Conservation (phyloP, 805 yeast genomes). For the Spencermartinsiella europaea region DNA sequence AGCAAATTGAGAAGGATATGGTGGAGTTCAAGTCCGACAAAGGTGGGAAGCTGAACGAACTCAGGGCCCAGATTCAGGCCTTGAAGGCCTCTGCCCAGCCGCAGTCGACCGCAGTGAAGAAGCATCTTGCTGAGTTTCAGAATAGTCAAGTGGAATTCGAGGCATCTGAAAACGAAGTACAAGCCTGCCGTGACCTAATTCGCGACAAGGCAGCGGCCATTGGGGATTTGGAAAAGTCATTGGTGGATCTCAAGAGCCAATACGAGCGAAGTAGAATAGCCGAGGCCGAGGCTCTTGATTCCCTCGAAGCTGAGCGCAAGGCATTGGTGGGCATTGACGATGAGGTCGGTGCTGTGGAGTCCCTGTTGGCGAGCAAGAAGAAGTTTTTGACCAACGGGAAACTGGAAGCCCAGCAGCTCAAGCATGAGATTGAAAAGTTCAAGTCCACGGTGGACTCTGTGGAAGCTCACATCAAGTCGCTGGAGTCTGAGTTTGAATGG, state of each 20-base stretch:
- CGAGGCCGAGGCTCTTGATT: conserved; percentile 27
- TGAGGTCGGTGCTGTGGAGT: conserved; percentile 54
- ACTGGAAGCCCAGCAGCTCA: conserved; percentile 24
- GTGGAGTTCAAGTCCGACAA: conserved; percentile 75
- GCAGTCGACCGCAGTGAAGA: conserved; percentile 39
- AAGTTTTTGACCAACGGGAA: conserved; percentile 25
- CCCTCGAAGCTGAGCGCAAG: conserved; percentile 49
- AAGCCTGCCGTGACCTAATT: conserved; percentile 40
- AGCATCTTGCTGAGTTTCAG: conserved; percentile 52
- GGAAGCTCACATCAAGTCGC: conserved; percentile 36
- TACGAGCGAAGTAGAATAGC: conserved; percentile 28
- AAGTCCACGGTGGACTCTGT: conserved; percentile 15
- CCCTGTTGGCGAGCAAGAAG: conserved; percentile 21
- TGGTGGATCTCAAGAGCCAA: conserved; percentile 29
- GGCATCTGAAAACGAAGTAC: conserved; percentile 55
- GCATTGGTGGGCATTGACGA: conserved; percentile 65
- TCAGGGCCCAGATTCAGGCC: conserved; percentile 34
- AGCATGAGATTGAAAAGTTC: conserved; percentile 28
- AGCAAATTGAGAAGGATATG: conserved; percentile 65
- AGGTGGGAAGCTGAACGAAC: conserved; percentile 67
- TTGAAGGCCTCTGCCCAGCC: conserved; percentile 35
- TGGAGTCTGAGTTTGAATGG: conserved; percentile 63
- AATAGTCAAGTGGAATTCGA: conserved; percentile 64
- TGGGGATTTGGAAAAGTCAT: conserved; percentile 30
- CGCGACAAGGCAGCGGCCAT: conserved; percentile 34